Evolutionary conservation across 345 rosid species (phyloP), one percentile per base, ranked within the genome.

Genomic region (Eucalyptus decipiens): DNA sequence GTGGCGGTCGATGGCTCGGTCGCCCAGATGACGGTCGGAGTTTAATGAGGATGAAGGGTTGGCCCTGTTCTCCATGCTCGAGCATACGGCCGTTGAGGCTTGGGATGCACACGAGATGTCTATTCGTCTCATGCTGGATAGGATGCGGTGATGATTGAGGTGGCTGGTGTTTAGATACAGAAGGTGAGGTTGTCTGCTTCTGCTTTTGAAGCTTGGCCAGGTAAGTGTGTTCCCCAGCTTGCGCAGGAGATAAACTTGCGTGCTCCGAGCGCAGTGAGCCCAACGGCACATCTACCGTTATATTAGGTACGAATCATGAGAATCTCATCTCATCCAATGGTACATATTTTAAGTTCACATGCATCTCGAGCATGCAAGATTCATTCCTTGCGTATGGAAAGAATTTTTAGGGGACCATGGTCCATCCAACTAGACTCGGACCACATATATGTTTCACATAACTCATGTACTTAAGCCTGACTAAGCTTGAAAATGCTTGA

Each of bases 31-130:
- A 45, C n/a, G 50, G 32, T 8, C 30, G 87, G 30, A 8, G 88
- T 87, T 9, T 26, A 56, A 49, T 30, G 89, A 19, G 34, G 87
- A 85, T 56, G 90, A 62, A 37, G 88, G 42, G 50, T 62, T 50
- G 50, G 91, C 49, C 30, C 37, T 76, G 30, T 6, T 40, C 48
- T 94, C 95, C 93, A 93, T 94, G 93, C 95, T 94, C 90, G 92
- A 89, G 92, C 96, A 94, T 89, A 96, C 91, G 91, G 96, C 94
- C 37, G 97, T 95, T 87, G 99, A 97, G 89, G 98, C 96, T 92
- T 95, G 98, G 56, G 99, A 97, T 32, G 94, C 94, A 91, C 99
- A 97, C 90, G 95, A 96, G 89, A 96, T 92, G 80, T 93, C 95
- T 43, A 91, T 92, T 87, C 93, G 83, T 91, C 88, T 94, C 96